Conservation (phyloP, 768 basidiomycete genomes). For the Symmetrospora coprosmae region DNA sequence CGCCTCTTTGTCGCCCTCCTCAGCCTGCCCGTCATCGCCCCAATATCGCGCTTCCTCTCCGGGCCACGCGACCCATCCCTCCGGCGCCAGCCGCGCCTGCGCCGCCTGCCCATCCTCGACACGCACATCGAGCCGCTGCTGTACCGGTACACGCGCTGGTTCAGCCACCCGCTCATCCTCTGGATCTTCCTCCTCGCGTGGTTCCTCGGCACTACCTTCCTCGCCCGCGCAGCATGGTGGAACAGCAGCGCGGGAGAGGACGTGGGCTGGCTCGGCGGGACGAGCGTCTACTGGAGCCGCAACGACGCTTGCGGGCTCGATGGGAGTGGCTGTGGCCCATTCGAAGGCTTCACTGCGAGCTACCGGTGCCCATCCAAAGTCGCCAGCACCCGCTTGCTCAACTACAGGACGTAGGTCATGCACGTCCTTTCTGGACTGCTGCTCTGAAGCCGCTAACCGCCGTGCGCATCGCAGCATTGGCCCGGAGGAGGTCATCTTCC, state of each 20-base stretch:
- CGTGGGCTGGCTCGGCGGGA: conserved; percentile 4
- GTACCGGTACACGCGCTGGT: neutral
- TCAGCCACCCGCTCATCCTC: neutral
- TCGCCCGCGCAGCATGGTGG: conserved; percentile 11
- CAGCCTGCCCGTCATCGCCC: neutral
- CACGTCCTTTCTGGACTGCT: neutral
- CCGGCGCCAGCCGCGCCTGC: neutral
- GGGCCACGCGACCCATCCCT: neutral
- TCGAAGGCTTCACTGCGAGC: conserved; percentile 14
- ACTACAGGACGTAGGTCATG: conserved; percentile 14
- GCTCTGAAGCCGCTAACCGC: neutral
- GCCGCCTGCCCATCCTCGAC: neutral
- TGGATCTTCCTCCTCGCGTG: conserved; percentile 17
- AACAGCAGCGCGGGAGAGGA: neutral
- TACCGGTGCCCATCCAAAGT: conserved; percentile 17
- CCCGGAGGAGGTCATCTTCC: conserved; percentile 49
- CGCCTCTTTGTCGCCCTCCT: neutral
- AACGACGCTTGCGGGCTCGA: conserved; percentile 16
- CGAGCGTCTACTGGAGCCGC: conserved; percentile 2
- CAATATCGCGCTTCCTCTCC: neutral
- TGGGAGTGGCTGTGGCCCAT: neutral
- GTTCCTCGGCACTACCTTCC: conserved; percentile 15
- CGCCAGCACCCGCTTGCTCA: conserved; percentile 1
- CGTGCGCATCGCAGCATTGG: conserved; percentile 65
- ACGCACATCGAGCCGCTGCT: neutral